These are phyloP conservation scores for Penicillium ochrochloron DNA, from an alignment of 495 filamentous ascomycete species.

Conservation along the genomic window DNA sequence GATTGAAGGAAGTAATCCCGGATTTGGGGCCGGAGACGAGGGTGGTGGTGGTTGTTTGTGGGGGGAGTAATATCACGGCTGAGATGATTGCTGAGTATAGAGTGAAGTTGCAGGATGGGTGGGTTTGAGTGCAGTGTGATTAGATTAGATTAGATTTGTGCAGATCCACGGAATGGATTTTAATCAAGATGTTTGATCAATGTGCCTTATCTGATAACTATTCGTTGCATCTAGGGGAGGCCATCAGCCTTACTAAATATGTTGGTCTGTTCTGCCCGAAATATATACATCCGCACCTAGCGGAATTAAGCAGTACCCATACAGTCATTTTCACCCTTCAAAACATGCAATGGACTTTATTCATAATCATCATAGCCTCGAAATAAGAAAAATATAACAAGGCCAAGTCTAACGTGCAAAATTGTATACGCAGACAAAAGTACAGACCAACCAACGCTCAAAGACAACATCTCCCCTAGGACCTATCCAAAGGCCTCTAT, in stretches of 20 bases:
- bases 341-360: constrained; percentile 10
- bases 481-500: neutral
- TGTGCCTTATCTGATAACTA: too few relatives aligned
- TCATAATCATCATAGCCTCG: constrained; percentile 21
- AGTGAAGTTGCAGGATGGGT: constrained; percentile 42
- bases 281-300: constrained; percentile 1
- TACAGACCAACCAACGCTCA: constrained; percentile 10
- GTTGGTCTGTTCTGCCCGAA: neutral
- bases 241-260: too few relatives aligned
- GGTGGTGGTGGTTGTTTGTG: constrained; percentile 84
- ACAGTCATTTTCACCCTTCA: neutral
- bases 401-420: constrained; percentile 16
- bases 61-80: constrained; percentile 71
- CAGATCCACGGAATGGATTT: neutral
- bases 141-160: neutral
- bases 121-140: constrained; percentile 19
- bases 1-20: constrained; percentile 61
- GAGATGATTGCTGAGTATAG: constrained; percentile 69
- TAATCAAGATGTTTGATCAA: too few relatives aligned
- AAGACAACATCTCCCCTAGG: neutral
- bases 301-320: neutral
- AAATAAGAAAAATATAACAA: constrained; percentile 9
- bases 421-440: constrained; percentile 6
- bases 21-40: constrained; percentile 60
- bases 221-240: too few relatives aligned